These are phyloP conservation scores for Claviceps africana DNA, from an alignment of 2,329 filamentous ascomycete genomes.

Conservation along the genomic window DNA sequence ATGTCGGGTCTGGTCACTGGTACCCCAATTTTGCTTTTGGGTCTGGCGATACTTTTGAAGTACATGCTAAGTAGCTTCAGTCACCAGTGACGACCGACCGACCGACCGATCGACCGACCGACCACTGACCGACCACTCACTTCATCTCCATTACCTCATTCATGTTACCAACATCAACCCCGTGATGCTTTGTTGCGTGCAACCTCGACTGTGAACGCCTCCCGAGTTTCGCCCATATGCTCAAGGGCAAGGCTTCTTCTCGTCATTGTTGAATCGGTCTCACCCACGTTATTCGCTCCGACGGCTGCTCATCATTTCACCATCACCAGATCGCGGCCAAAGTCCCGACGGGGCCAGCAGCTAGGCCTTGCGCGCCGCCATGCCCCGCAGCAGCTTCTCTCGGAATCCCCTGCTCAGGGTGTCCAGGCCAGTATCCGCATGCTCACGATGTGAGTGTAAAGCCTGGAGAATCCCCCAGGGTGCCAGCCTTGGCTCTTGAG, in stretches of 20 bases:
- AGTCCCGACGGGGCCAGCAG: not conserved
- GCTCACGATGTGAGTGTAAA: constrained; percentile 50
- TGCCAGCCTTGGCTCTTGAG: not conserved
- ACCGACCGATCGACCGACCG: too few relatives aligned
- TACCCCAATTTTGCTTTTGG: not conserved
- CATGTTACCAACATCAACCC: not conserved
- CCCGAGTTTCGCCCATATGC: not conserved
- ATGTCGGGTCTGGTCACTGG: not conserved
- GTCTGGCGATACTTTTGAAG: not conserved
- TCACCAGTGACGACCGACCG: too few relatives aligned
- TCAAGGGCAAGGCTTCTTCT: not conserved
- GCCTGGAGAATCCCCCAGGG: not conserved
- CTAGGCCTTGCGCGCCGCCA: constrained; percentile 11
- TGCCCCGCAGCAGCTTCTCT: constrained; percentile 34
- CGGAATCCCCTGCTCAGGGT: constrained; percentile 53
- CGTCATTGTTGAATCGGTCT: not conserved
- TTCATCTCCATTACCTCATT: too few relatives aligned
- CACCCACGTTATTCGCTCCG: not conserved
- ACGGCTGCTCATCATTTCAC: not conserved
- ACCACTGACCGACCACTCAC: too few relatives aligned
- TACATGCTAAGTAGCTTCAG: too few relatives aligned
- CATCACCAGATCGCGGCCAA: not conserved
- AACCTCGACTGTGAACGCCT: not conserved
- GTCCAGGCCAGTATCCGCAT: constrained; percentile 66
- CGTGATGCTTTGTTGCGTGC: not conserved